Percentiles rank a stretch among this genome's conserved stretches.
Evolutionary conservation across 768 basidiomycete species (phyloP).

Genomic region (Leccinellum albellum): DNA sequence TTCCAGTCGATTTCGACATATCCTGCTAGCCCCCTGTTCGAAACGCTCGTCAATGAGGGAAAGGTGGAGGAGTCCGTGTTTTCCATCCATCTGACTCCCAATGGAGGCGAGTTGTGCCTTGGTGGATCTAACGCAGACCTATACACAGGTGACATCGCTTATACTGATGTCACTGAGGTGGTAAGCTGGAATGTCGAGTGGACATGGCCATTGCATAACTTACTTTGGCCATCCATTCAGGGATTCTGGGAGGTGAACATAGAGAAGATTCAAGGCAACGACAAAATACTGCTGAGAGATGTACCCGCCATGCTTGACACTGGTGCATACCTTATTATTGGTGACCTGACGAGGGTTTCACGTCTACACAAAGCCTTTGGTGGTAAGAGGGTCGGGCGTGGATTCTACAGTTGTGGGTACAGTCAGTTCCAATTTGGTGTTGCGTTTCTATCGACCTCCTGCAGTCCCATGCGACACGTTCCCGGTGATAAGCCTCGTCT

Average conservation of each 20-base stretch:
- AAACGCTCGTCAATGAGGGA: background rate
- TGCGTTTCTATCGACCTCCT: background rate
- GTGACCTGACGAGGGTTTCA: background rate
- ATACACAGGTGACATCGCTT: background rate
- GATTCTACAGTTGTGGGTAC: background rate
- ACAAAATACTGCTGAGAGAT: background rate
- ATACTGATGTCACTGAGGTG: background rate
- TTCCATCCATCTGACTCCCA: background rate
- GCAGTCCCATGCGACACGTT: background rate
- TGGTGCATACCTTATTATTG: background rate
- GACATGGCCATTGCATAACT: background rate
- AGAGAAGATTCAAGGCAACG: background rate
- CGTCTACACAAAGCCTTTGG: background rate
- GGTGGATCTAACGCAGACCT: background rate
- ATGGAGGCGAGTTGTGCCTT: background rate
- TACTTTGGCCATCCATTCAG: background rate
- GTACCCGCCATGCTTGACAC: background rate
- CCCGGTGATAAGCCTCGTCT: background rate
- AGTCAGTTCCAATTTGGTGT: background rate
- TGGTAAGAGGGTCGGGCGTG: background rate
- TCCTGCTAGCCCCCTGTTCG: background rate
- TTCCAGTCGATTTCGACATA: background rate
- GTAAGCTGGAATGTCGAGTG: background rate
- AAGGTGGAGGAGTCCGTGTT: background rate
- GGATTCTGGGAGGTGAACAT: background rate